Evolutionary conservation across 1,284 basidiomycete genomes (phyloP), one percentile per base, ranked within the genome.

Genomic region (Ganoderma multipileum): DNA sequence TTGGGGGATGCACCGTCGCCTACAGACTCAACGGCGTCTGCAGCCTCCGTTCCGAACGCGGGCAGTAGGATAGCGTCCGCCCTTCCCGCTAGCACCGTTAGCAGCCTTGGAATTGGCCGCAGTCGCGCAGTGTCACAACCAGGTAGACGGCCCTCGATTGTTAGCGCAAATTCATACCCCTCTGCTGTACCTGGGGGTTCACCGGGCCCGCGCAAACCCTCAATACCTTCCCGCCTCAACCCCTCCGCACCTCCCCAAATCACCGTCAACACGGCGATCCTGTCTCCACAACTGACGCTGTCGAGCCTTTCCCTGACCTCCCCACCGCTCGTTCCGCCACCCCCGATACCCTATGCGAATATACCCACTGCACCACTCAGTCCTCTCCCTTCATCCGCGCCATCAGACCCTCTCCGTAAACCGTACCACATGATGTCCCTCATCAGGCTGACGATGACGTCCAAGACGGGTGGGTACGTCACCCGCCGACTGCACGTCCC

Each of bases 351-450:
- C 41, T 81, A 85, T 57, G 82, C 81, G 28, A 86, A 85, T 73
- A 81, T 93, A 23, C 92, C 91, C 33, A 89, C 88, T 7, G 92
- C 91, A 4, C 92, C 93, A 9, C 86, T 85, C 55, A 94, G 93
- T 5, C 92, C 92, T 5, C 82, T 93, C 50, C 93, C 93, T 16
- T 88, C 88, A 1, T 79, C 83, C 38, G 85, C 91, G 20, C 95
- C 95, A 1, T 80, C 82, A 6, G 92, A 95, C 73, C 83, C 90
- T n/a, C 80, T 94, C 62, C 86, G 93, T 67, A 92, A 95, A 71
- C 95, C 96, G 7, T 98, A 97, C 79, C 93, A 97, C 78, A 87
- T 98, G 83, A 93, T 98, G 90, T 85, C 86, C 64, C 86, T 95
- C 39, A 82, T 98, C 28, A 86, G 90, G 67, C 86, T 84, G 54